Evolutionary conservation across 768 basidiomycete species (phyloP).

Genomic region (Phylloporus sp.): DNA sequence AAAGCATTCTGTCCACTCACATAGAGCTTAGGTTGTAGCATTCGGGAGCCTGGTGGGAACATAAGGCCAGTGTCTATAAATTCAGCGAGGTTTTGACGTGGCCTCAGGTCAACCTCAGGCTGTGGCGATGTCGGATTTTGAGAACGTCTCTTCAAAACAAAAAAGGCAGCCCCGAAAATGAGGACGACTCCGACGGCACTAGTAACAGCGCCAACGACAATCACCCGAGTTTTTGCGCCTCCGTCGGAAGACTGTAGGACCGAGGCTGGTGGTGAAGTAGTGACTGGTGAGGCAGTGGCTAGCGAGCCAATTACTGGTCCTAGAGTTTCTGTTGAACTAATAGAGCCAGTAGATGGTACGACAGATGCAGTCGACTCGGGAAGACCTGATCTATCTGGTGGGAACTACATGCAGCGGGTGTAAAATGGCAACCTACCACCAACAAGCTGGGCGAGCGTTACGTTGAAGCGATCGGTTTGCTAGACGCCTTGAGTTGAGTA

Average conservation of each 20-base stretch:
- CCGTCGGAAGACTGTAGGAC: conserved; percentile 3
- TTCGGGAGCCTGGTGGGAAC: conserved; percentile 12
- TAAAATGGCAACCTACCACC: conserved; percentile 19
- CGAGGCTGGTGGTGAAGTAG: too few species aligned
- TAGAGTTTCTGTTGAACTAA: too few species aligned
- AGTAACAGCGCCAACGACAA: conserved; percentile 59
- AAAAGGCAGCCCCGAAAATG: conserved; percentile 39
- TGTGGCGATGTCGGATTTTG: conserved; percentile 17
- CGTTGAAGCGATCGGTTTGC: conserved; percentile 37
- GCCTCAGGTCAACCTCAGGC: not conserved
- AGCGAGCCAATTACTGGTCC: too few species aligned
- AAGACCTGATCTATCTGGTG: conserved; percentile 24
- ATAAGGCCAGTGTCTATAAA: conserved; percentile 12
- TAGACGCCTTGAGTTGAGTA: conserved; percentile 15
- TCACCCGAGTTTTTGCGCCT: conserved; percentile 43
- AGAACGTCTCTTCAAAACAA: conserved; percentile 29
- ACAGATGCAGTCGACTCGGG: conserved; percentile 43
- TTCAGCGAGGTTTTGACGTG: not conserved
- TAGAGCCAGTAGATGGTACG: too few species aligned
- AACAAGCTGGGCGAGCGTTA: conserved; percentile 31
- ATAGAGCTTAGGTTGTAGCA: conserved; percentile 27
- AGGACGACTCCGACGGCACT: conserved; percentile 51
- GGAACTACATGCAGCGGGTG: not conserved
- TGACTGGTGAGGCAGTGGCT: too few species aligned
- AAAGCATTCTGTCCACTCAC: conserved; percentile 16